These are phyloP conservation scores for Hypoxylon cercidicola DNA, from an alignment of 495 filamentous ascomycete species.

Conservation along the genomic window DNA sequence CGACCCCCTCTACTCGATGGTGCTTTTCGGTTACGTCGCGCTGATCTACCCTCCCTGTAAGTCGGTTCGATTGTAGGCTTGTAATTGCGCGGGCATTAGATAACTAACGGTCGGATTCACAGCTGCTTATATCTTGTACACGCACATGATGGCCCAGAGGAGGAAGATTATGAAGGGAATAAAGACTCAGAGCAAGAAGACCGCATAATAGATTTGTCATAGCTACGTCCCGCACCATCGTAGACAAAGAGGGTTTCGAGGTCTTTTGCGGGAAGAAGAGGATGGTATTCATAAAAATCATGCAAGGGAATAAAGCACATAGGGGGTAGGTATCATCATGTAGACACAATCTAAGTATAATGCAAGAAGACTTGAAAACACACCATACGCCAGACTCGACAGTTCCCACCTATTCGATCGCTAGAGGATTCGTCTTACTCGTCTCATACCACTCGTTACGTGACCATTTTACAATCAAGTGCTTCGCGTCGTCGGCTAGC, in stretches of 20 bases:
- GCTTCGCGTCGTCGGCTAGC: slow-evolving; percentile 73
- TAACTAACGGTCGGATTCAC: slow-evolving; percentile 7
- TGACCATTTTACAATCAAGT: slow-evolving; percentile 68
- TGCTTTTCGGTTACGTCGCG: slow-evolving; percentile 62
- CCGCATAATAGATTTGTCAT: slow-evolving; percentile 25
- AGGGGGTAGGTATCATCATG: slow-evolving; percentile 8
- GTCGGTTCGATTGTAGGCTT: slow-evolving; percentile 36
- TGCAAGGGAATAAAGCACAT: not conserved
- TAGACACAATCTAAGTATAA: slow-evolving; percentile 17
- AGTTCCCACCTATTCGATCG: slow-evolving; percentile 26
- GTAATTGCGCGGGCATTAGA: not conserved
- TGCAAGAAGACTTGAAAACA: slow-evolving; percentile 6
- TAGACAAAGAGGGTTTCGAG: not conserved
- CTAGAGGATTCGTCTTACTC: slow-evolving; percentile 37
- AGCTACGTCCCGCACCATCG: not conserved
- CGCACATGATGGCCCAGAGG: slow-evolving; percentile 92
- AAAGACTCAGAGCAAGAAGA: slow-evolving; percentile 49
- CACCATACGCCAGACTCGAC: slow-evolving; percentile 3
- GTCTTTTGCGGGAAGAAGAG: not conserved
- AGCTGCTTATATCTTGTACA: slow-evolving; percentile 90
- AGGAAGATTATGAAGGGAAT: slow-evolving; percentile 75
- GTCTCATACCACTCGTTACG: slow-evolving; percentile 63
- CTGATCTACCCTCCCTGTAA: slow-evolving; percentile 84
- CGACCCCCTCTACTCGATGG: slow-evolving; percentile 60
- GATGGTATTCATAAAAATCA: slow-evolving; percentile 34